phyloP scores from a whole-genome alignment of 176 grass and related monocot genomes.

The Thinopyrum elongatum region DNA sequence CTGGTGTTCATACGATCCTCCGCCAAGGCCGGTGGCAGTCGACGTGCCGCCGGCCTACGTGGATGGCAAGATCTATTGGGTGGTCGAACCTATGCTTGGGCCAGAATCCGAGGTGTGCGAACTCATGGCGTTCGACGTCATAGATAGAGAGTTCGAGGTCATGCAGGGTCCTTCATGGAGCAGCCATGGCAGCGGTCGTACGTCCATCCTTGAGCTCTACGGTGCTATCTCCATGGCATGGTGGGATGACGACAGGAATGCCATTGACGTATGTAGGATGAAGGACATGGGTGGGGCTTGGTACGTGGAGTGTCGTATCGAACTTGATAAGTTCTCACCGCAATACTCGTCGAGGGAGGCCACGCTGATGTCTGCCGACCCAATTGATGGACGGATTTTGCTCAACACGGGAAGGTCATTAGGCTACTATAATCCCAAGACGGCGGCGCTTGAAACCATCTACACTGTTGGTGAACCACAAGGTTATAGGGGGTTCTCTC shows the following conservation, averaged over 20 bases:
- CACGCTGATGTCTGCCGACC: background rate
- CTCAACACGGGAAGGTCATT: background rate
- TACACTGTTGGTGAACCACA: background rate
- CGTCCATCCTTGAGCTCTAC: background rate
- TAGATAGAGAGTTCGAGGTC: background rate
- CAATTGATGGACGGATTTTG: background rate
- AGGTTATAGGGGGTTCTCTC: background rate
- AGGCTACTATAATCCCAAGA: slow-evolving; percentile 9
- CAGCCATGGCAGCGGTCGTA: too few species aligned
- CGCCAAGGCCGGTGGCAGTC: background rate
- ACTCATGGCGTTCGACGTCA: background rate
- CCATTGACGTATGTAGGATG: background rate
- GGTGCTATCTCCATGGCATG: background rate
- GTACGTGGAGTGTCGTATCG: background rate
- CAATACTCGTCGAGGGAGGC: background rate
- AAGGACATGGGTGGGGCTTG: background rate
- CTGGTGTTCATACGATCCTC: background rate
- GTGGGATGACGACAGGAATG: background rate
- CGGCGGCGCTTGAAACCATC: background rate
- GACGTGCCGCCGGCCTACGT: background rate
- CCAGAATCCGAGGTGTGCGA: background rate
- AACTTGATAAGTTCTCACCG: background rate
- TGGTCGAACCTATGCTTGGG: background rate
- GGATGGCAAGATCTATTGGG: slow-evolving; percentile 17
- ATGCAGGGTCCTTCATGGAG: background rate